Conservation (phyloP, 352 stramenopile genomes). For the Phytophthora tubulina region DNA sequence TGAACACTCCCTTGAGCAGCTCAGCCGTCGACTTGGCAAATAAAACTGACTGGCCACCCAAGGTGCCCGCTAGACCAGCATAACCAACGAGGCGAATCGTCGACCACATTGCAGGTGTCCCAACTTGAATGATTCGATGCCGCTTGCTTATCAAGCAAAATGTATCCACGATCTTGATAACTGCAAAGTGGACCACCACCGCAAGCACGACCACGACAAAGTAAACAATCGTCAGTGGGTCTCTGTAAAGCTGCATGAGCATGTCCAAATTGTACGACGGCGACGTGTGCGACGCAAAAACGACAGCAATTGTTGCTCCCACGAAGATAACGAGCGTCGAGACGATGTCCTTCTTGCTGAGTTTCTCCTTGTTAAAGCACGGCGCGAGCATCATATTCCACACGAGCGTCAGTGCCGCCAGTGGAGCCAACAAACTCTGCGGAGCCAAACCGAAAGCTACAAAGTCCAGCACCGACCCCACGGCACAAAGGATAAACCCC, state of each 20-base stretch:
- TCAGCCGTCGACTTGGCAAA: constrained; percentile 90
- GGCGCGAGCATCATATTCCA: constrained; percentile 93
- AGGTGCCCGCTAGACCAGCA: constrained; percentile 75
- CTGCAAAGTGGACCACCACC: constrained; percentile 61
- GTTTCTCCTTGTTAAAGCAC: constrained; percentile 90
- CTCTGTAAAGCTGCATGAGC: constrained; percentile 81
- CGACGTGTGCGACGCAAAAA: constrained; percentile 87
- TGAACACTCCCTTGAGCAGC: constrained; percentile 74
- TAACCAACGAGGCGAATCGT: constrained; percentile 82
- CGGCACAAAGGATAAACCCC: constrained; percentile 83
- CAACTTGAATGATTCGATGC: constrained; percentile 83
- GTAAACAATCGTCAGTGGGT: constrained; percentile 76
- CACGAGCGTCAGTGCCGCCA: constrained; percentile 91
- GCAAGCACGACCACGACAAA: constrained; percentile 47
- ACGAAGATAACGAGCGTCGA: constrained; percentile 88
- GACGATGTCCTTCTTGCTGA: constrained; percentile 80
- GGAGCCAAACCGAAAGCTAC: constrained; percentile 91
- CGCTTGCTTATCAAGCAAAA: constrained; percentile 75
- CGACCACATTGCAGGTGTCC: constrained; percentile 65
- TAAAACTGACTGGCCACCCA: constrained; percentile 85
- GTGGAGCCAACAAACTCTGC: constrained; percentile 86
- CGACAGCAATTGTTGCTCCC: constrained; percentile 83
- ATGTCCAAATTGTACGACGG: constrained; percentile 85
- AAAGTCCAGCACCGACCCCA: constrained; percentile 92
- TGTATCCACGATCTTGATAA: constrained; percentile 76